Percentiles rank a stretch among this genome's conserved stretches.
These are phyloP conservation scores for Leccinum subgranulosum DNA, from an alignment of 768 basidiomycete species.

Conservation along the genomic window DNA sequence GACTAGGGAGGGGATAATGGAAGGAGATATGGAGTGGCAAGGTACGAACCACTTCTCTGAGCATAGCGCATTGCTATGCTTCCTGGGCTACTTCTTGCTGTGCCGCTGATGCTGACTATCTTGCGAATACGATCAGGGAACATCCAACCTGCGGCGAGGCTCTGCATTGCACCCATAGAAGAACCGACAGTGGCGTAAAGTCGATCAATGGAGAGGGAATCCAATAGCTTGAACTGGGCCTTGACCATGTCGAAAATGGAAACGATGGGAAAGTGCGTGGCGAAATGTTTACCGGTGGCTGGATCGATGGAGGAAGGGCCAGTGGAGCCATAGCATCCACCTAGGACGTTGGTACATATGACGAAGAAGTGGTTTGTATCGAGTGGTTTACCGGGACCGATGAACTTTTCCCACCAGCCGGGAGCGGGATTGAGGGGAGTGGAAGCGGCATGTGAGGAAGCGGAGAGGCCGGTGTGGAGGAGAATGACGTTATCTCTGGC, in stretches of 20 bases:
- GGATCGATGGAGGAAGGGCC: slow-evolving; percentile 87
- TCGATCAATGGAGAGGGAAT: slow-evolving; percentile 77
- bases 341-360: slow-evolving; percentile 94
- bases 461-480: slow-evolving; percentile 93
- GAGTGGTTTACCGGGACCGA: slow-evolving; percentile 90
- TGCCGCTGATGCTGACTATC: slow-evolving; percentile 92
- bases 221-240: slow-evolving; percentile 85
- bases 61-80: slow-evolving; percentile 96
- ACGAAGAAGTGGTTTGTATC: slow-evolving; percentile 93
- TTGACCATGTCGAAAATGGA: slow-evolving; percentile 97
- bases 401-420: slow-evolving; percentile 99
- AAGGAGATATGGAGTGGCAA: background rate
- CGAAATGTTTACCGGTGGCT: slow-evolving; percentile 67
- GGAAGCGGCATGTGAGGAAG: slow-evolving; percentile 91
- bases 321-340: slow-evolving; percentile 96
- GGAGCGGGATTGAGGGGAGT: slow-evolving; percentile 71
- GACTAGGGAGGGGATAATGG: slow-evolving; percentile 47
- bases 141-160: slow-evolving; percentile 92
- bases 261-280: slow-evolving; percentile 86
- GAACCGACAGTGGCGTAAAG: slow-evolving; percentile 93
- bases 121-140: slow-evolving; percentile 86
- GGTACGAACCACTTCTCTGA: slow-evolving; percentile 78
- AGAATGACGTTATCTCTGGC: slow-evolving; percentile 85
- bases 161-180: slow-evolving; percentile 99
- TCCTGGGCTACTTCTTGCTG: slow-evolving; percentile 86